Evolutionary conservation across 2,329 filamentous ascomycete species (phyloP), one percentile per base, ranked within the genome.

Genomic region (Colletotrichum higginsianum): DNA sequence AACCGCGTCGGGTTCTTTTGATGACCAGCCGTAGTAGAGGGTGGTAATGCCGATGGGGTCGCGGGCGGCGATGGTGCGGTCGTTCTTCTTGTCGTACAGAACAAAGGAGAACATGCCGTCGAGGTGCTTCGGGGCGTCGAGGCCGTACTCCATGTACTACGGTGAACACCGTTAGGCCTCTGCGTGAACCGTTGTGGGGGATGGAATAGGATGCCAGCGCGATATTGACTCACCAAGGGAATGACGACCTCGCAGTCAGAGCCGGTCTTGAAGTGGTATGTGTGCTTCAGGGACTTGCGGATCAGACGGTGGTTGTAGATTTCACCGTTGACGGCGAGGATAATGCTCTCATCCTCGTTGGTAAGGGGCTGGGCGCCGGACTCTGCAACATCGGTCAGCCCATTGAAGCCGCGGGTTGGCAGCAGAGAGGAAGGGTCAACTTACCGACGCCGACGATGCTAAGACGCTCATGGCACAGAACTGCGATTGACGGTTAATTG

Each of bases 41-140:
- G 94, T 98, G 76, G 95, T 98, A 82, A 99, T 92, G 78, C 96
- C 96, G 78, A 99, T 98, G 46, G 96, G 96, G 82, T 99, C 96
- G 81, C 96, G 92, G 67, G 96, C 96, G 70, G 96, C 96, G 79
- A 99, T 91, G 74, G 95, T 93, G 76, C 96, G 93, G 87, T 99
- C 93, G 83, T 95, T 91, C 76, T 90, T 92, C 89, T 97, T 98
- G 87, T 99, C 96, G 85, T 98, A 98, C 64, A 99, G 90, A 67
- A 99, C 95, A 86, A 97, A 99, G 18, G 96, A 98, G 89, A 99
- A 99, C 96, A 99, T 99, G 86, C 96, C 96, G 82, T 99, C 96
- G 76, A 99, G 91, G 84, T 94, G 88, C 84, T 96, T 96, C 74
- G 96, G 95, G 70, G 96, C 94, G 79, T 98, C 95, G 77, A 97